Evolutionary conservation across 2,329 filamentous ascomycete genomes (phyloP), one percentile per base, ranked within the genome.

Genomic region (Chaetomiaceae sp.): DNA sequence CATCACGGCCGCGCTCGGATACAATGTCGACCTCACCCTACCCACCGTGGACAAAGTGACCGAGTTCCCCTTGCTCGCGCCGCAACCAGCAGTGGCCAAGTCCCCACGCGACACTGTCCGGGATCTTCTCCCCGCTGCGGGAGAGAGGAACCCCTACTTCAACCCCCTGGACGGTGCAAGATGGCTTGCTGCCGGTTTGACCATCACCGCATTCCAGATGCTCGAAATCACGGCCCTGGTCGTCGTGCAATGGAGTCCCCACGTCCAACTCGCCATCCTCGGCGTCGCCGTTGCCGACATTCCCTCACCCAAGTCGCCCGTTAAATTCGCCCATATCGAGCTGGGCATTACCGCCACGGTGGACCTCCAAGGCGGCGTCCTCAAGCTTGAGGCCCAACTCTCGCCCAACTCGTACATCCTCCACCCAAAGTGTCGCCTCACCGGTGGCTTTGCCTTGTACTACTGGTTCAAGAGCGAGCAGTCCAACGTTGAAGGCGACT

Each of bases 181-280:
- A n/a, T 75, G 73, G 73, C 47, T 66, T 1, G 71, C 71, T 0
- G 65, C 63, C 0, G 74, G 73, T 0, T 47, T 75, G 41, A 69
- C 53, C 3, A 62, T 73, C 2, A 61, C 43, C 5, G 71, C 73
- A 0, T 71, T 75, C 53, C 56, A 73, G 48, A 66, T 73, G 55
- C 50, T 76, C 0, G 30, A 18, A 5, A 48, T 73, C 5, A 61
- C 65, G 8, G 70, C 70, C 1, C 70, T 75, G 0, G 58, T 69
- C 0, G 62, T 69, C 0, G 60, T 75, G 2, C 41, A 69, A 29
- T 71, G 65, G 20, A 60, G 64, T 7, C 50, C 59, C 2, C 43
- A 61, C 4, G 48, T 71, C 1, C 66, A 66, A 38, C 53, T 75
- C 6, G 53, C 51, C 30, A 18, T 60, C 25, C 55, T 51, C 25